Conservation (phyloP, 2,329 filamentous ascomycete species). For the Teratosphaeria epicoccoides region DNA sequence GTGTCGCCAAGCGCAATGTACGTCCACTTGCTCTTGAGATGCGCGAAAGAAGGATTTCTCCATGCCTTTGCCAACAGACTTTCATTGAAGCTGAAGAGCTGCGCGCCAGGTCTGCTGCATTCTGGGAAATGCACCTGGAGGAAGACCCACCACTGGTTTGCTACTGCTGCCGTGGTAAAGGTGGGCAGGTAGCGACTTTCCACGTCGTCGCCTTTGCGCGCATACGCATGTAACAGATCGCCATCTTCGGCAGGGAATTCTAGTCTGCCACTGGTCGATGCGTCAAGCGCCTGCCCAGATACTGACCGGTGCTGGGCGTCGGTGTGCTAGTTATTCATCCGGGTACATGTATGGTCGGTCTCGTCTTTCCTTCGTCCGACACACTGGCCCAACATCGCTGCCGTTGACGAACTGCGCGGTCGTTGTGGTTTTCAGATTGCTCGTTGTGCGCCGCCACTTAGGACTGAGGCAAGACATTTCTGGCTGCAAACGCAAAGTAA, state of each 20-base stretch:
- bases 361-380: background rate
- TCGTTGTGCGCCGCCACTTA: conserved; percentile 18
- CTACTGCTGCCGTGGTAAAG: conserved; percentile 21
- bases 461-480: conserved; percentile 17
- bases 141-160: conserved; percentile 25
- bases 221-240: conserved; percentile 22
- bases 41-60: conserved; percentile 20
- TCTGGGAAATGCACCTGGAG: conserved; percentile 22
- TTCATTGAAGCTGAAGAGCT: conserved; percentile 24
- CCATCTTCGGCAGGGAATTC: conserved; percentile 6
- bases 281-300: background rate
- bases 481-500: background rate
- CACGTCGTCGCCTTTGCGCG: conserved; percentile 17
- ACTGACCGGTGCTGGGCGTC: background rate
- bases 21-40: conserved; percentile 25
- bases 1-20: conserved; percentile 18
- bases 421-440: conserved; percentile 12
- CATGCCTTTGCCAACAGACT: conserved; percentile 19
- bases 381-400: background rate
- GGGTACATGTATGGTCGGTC: background rate
- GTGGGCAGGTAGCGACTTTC: conserved; percentile 24
- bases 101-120: conserved; percentile 19
- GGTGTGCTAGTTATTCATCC: conserved; percentile 1
- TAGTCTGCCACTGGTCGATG: background rate
- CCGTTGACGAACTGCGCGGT: conserved; percentile 3